A percentile compares a stretch with the other conserved stretches of the same genome.
These are phyloP conservation scores for Cruciata laevipes DNA, from an alignment of 257 asterid species.

Conservation along the genomic window DNA sequence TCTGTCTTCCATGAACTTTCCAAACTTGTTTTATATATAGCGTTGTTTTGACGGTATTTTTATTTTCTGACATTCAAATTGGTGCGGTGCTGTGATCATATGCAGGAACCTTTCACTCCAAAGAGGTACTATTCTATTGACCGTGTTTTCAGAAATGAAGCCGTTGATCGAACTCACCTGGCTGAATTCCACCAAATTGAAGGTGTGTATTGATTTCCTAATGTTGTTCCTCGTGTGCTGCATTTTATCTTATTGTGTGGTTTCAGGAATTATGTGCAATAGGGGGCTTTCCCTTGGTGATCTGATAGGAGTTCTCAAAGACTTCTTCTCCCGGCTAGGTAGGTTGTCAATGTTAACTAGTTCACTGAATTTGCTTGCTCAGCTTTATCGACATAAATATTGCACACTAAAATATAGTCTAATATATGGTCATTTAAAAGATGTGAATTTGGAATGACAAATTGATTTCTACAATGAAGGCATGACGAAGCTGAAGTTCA, in stretches of 20 bases:
- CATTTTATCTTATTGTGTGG: constrained; percentile 4
- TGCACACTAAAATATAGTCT: too few species aligned
- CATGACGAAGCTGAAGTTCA: neutral
- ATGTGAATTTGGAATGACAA: too few species aligned
- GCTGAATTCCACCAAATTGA: constrained; percentile 99
- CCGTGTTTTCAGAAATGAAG: constrained; percentile 97
- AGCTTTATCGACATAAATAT: neutral
- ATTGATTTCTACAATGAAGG: neutral
- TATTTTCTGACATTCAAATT: neutral
- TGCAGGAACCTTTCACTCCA: constrained; percentile 79
- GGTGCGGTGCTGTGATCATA: constrained; percentile 12
- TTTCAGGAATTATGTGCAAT: constrained; percentile 79
- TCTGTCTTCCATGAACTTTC: constrained; percentile 3
- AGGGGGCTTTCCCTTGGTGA: constrained; percentile 93
- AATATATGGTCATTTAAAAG: too few species aligned
- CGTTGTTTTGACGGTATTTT: neutral
- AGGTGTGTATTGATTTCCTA: constrained; percentile 38
- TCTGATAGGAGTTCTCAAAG: constrained; percentile 82
- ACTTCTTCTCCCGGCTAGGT: constrained; percentile 91
- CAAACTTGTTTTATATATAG: neutral
- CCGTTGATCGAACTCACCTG: constrained; percentile 95
- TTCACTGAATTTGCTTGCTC: neutral
- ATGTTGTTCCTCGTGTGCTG: neutral
- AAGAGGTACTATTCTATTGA: constrained; percentile 88
- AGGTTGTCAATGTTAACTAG: constrained; percentile 9